Evolutionary conservation across 2,329 filamentous ascomycete genomes (phyloP), one percentile per base, ranked within the genome.

Genomic region (Pseudopyricularia cyperi): DNA sequence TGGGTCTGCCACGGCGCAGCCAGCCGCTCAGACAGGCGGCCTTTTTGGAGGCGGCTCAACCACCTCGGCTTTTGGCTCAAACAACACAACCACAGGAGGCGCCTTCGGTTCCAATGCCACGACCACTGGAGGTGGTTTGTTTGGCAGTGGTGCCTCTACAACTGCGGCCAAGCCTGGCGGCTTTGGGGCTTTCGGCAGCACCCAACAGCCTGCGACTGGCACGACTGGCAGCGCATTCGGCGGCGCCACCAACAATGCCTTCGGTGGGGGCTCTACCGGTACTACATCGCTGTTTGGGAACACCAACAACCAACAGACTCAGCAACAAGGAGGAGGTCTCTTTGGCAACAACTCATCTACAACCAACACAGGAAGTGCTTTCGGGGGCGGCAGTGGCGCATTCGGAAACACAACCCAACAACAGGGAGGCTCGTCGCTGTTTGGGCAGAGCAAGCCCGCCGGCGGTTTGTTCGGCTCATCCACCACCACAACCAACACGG

Each of bases 201-300:
- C 57, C 50, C 39, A 44, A 19, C 39, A 44, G 39, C 39, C 39
- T 24, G 39, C 39, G 15, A 24, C 39, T 15, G 37, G 33, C 52
- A 57, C 62, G 50, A 60, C 69, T 48, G 66, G 68, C n/a, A 69
- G 70, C 17, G 22, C 39, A 24, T 77, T 78, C 50, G 73, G 71
- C 60, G 56, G 69, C 50, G 66, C 65, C 42, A 60, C 63, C 30
- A 52, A 56, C 11, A 61, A 60, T 14, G 60, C 63, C 32, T 66
- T 64, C 33, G 59, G 63, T 34, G 68, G 70, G 12, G 74, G 55
- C 5, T 19, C 39, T 44, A 22, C 39, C 12, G 53, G 47, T 14
- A 39, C 14, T 8, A 37, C 49, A 12, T 47, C 15, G 11, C 42
- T 52, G 3, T 56, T 56, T 33, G 55, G 55, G 12, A 53, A 42